phyloP scores from a whole-genome alignment of 805 yeast genomes.

The Metschnikowia colocasiae region DNA sequence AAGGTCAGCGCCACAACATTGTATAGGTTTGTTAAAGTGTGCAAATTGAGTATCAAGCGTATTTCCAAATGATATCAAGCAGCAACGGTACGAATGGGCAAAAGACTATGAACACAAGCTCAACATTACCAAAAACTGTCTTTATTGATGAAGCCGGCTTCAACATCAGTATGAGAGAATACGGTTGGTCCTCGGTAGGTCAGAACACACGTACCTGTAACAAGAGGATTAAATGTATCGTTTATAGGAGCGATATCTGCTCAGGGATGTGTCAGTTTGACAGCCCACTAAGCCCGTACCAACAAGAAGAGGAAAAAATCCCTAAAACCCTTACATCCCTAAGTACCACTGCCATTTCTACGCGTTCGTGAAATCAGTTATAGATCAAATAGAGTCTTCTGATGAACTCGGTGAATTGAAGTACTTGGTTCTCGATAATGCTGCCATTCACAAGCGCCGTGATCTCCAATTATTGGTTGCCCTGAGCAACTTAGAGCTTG shows the following conservation, averaged over 20 bases:
- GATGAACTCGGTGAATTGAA: not conserved
- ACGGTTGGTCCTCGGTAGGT: not conserved
- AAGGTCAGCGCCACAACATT: not conserved
- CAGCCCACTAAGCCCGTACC: not conserved
- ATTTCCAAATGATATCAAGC: too few relatives aligned
- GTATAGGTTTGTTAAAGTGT: not conserved
- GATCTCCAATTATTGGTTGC: not conserved
- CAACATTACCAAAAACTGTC: too few relatives aligned
- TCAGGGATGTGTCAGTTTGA: not conserved
- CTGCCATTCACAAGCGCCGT: not conserved
- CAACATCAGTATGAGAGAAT: not conserved
- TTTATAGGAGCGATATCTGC: not conserved
- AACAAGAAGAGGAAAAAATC: not conserved
- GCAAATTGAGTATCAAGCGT: not conserved
- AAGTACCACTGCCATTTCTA: not conserved
- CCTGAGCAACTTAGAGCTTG: not conserved
- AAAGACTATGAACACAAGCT: too few relatives aligned
- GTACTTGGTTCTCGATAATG: not conserved
- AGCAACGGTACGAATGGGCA: too few relatives aligned
- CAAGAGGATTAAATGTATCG: not conserved
- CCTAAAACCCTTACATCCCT: too few relatives aligned
- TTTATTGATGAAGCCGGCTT: not conserved
- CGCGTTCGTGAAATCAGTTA: not conserved
- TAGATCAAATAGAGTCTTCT: not conserved
- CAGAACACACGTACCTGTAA: not conserved